Evolutionary conservation across 306 rosid species (phyloP), one percentile per base, ranked within the genome.

Genomic region (Dalbergia oliveri): DNA sequence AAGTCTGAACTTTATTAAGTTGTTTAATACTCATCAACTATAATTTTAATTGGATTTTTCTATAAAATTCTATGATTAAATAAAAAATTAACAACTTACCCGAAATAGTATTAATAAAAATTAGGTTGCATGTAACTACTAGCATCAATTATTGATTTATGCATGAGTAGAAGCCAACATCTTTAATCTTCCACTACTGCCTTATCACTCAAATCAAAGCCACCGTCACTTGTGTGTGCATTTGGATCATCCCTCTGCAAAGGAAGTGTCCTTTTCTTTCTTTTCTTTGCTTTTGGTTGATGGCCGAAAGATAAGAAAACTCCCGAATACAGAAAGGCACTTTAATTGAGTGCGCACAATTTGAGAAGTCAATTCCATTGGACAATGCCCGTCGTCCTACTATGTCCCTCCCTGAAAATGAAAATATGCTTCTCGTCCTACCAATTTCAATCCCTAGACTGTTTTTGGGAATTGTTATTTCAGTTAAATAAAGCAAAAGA

Each of bases 301-400:
- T 39, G 56, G 10, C 39, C 9, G 4, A 76, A 75, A 15, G 26
- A 61, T 61, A 60, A 47, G 58, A 16, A 14, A 61, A 12, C 33
- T 60, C 16, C n/a, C 14, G 6, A 33, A 31, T 45, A 49, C 34
- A 54, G 6, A 63, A 33, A 76, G 60, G 15, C 51, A 63, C 72
- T 62, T 16, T 14, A 33, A 47, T 57, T 41, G 57, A 76, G 79
- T 43, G 71, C 16, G 9, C 8, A 0, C 49, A 61, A 43, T 39
- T 59, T 13, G 58, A 21, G 31, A 44, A 59, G 68, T 73, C 56
- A 21, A 43, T 11, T 72, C 12, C 37, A 72, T 73, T 26, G 9
- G 75, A 69, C 14, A 31, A 49, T 69, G 44, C 44, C n/a, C 15
- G 6, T 14, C 11, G 31, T 21, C 57, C 72, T 21, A 44, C 37